These are phyloP conservation scores for Monosporascus sp. DNA, from an alignment of 2,329 filamentous ascomycete species.

Conservation along the genomic window DNA sequence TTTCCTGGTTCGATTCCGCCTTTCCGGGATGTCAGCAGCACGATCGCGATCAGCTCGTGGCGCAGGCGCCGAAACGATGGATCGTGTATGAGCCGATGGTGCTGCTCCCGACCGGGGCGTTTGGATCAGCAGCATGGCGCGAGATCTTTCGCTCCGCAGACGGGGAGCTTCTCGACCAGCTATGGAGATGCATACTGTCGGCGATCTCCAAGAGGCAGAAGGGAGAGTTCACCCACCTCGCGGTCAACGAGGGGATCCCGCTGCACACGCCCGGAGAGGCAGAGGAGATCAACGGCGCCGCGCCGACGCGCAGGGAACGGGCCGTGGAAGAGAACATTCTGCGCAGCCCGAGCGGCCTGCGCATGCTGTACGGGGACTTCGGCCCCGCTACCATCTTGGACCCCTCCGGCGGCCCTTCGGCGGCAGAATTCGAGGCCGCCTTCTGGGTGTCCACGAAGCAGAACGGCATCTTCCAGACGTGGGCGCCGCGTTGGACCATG, in stretches of 20 bases:
- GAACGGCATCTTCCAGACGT: slow-evolving; percentile 75
- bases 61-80: slow-evolving; percentile 50
- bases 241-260: slow-evolving; percentile 59
- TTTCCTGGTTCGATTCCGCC: slow-evolving; percentile 7
- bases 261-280: slow-evolving; percentile 21
- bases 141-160: slow-evolving; percentile 22
- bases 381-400: slow-evolving; percentile 40
- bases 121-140: slow-evolving; percentile 38
- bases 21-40: not conserved
- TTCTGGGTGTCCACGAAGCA: slow-evolving; percentile 79
- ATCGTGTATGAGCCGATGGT: slow-evolving; percentile 57
- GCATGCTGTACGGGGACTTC: slow-evolving; percentile 70
- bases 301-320: not conserved
- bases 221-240: slow-evolving; percentile 48
- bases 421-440: slow-evolving; percentile 56
- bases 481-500: slow-evolving; percentile 90
- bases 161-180: slow-evolving; percentile 16
- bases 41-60: slow-evolving; percentile 26
- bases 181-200: slow-evolving; percentile 47
- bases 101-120: slow-evolving; percentile 55
- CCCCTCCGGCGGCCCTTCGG: slow-evolving; percentile 15
- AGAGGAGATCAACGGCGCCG: too few relatives aligned
- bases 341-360: slow-evolving; percentile 65
- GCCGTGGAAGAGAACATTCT: slow-evolving; percentile 58
- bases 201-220: slow-evolving; percentile 36